Base-by-base conservation (phyloP, 768 basidiomycete species). In the Tulasnella calospora region DNA sequence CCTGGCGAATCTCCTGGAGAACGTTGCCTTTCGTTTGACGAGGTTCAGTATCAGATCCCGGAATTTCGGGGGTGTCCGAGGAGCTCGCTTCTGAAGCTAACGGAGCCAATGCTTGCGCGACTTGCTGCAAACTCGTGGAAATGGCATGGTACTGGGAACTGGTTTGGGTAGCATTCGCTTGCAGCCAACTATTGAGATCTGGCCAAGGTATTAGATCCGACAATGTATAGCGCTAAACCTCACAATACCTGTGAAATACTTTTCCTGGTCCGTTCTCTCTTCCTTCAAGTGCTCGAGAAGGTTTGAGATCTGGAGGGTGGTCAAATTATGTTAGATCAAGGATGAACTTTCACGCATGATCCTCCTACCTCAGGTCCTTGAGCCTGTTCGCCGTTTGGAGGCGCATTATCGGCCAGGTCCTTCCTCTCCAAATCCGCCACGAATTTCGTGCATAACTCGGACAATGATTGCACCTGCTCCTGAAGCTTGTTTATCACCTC, bases 111-210 rank as follows among this genome's bases (percentile, higher is more conserved):
- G 71, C 40, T 51, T 78, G 77, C 3, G 40, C 30, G 5, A 78
- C n/a, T 27, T 47, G 40, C 47, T 78, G 77, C 21, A 78, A 40
- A 33, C 36, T 33, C 33, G 70, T 72, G 35, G 69, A 36, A 36
- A 78, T 70, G 15, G 7, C 38, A 69, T 78, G 77, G 40, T 78
- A 78, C 38, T 78, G 77, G 40, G 77, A 46, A 12, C 77, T 69
- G 12, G 77, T 78, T 72, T 78, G 77, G 10, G 77, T 47, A 12
- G 77, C 77, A 23, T 71, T 78, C 23, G 69, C n/a, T 44, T 71
- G 46, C 46, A 78, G n/a, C 77, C 77, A 78, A n/a, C 69, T 36
- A 44, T 78, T 78, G 30, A 78, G 69, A 44, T 78, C 77, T 78
- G n/a, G 61, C 40, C 70, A 7, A n/a, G 47, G 19, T 1, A 17